These are phyloP conservation scores for Komagataella populi DNA, from an alignment of 805 yeast species.

Conservation along the genomic window DNA sequence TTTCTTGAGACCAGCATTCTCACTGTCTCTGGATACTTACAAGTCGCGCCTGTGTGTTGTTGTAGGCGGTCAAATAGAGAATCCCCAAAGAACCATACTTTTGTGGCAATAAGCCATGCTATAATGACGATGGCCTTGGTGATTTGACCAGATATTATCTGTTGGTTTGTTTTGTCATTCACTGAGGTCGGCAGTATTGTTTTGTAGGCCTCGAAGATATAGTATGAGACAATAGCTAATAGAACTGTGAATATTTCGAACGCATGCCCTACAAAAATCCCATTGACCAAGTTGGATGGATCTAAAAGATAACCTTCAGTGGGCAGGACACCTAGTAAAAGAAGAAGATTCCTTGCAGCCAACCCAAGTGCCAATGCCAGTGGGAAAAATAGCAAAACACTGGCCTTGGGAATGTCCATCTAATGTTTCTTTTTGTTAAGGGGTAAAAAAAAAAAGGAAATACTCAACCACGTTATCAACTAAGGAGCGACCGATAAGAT, in stretches of 20 bases:
- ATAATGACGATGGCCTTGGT: constrained; percentile 9
- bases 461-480: neutral
- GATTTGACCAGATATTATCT: constrained; percentile 5
- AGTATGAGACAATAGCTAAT: constrained; percentile 6
- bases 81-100: constrained; percentile 20
- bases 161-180: neutral
- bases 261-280: constrained; percentile 15
- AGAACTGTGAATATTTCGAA: constrained; percentile 11
- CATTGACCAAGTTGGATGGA: constrained; percentile 8
- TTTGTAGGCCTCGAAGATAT: neutral
- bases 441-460: neutral
- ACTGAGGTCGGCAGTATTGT: neutral
- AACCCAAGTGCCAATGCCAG: neutral
- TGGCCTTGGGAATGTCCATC: neutral
- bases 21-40: constrained; percentile 11
- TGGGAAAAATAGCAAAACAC: neutral
- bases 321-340: neutral
- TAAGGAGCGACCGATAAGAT: neutral
- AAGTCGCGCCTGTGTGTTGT: constrained; percentile 24
- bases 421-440: neutral
- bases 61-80: constrained; percentile 19
- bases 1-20: constrained; percentile 9
- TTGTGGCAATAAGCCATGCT: constrained; percentile 9
- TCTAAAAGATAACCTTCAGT: neutral
- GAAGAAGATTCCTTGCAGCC: neutral